Evolutionary conservation across 2,329 filamentous ascomycete species (phyloP).

Genomic region (Periconia sp.): DNA sequence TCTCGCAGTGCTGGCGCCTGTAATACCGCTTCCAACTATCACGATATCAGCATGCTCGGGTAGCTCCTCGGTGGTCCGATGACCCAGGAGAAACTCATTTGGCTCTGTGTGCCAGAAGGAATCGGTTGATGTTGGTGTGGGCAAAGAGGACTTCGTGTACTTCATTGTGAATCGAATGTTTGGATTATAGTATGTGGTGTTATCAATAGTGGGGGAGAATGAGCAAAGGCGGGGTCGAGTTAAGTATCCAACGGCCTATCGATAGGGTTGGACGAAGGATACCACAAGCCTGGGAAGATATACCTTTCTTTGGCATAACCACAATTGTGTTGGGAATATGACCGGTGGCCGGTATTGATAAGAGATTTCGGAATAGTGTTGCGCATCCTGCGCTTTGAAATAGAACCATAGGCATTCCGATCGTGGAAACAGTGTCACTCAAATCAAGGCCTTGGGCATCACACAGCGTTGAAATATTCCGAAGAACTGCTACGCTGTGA

Average conservation of each 20-base stretch:
- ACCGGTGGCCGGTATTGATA: not conserved
- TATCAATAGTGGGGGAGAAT: not conserved
- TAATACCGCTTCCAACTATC: conserved; percentile 75
- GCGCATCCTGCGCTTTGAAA: too few species aligned
- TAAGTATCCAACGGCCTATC: not conserved
- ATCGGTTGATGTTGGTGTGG: conserved; percentile 60
- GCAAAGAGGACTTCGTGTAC: conserved; percentile 50
- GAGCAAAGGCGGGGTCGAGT: not conserved
- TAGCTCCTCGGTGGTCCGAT: conserved; percentile 66
- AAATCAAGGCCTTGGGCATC: not conserved
- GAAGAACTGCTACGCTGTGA: not conserved
- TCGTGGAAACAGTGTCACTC: not conserved
- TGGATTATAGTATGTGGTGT: not conserved
- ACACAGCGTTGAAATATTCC: not conserved
- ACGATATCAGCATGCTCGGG: conserved; percentile 67
- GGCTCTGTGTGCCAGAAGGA: conserved; percentile 77
- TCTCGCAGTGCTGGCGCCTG: conserved; percentile 70
- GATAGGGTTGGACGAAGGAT: not conserved
- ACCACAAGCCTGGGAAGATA: not conserved
- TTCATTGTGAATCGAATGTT: conserved; percentile 25
- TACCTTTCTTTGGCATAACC: too few species aligned
- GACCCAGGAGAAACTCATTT: conserved; percentile 64
- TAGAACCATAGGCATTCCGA: not conserved
- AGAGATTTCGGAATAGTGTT: not conserved
- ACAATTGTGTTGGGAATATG: too few species aligned